Evolutionary conservation across 441 rosid species (phyloP), one percentile per base, ranked within the genome.

Genomic region (Populus trichocarpa): DNA sequence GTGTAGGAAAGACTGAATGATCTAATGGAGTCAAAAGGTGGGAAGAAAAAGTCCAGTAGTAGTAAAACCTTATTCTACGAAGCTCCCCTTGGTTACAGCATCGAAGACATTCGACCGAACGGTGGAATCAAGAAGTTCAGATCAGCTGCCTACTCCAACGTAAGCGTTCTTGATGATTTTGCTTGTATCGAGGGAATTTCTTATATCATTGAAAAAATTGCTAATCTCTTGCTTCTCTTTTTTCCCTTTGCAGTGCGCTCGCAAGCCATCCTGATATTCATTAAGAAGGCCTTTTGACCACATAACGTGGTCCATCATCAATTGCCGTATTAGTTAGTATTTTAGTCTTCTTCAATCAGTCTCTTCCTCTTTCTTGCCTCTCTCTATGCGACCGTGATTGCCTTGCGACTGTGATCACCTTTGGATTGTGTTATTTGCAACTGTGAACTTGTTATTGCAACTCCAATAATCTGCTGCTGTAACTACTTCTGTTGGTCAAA

Each of bases 131-230:
- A 86, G 94, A 93, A 93, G 83, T 93, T 90, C 92, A 80, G 92
- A 86, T 90, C 95, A 81, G 94, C 93, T 90, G 98, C 94, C 18
- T 93, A 92, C 95, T 93, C 97, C 83, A 93, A 93, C 89, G 98
- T 93, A 67, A 73, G 92, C 83, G 32, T 5, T 70, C 57, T 35
- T 57, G 16, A 28, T 16, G 11, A 30, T 79, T 13, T 2, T 8
- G 28, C 25, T 67, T 6, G 0, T 74, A 35, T 3, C 35, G 0
- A 1, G 61, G 59, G 9, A 14, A n/a, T 35, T 67, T 16, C 20
- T 20, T 33, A 20, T 7, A 2, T 61, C 35, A 8, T 53, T 63
- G 75, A 28, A 73, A 28, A 20, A 5, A 23, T 2, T 2, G 10
- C 36, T 67, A 18, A 23, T 79, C 30, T 77, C 11, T 4, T 23